phyloP scores from a whole-genome alignment of 495 filamentous ascomycete genomes.

The Aspergillus affinis region DNA sequence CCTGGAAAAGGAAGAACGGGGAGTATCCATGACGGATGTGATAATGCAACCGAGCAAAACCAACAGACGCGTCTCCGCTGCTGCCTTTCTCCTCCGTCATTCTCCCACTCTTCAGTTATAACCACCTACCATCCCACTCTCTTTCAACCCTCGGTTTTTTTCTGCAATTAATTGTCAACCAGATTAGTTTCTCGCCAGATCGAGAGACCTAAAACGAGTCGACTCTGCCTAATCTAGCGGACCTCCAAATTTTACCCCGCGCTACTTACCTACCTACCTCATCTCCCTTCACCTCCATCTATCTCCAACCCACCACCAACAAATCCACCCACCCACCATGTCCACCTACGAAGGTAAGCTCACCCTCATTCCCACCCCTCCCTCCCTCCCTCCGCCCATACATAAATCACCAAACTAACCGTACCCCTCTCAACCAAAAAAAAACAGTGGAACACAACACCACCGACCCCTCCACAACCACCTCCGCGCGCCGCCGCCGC shows the following conservation, averaged over 20 bases:
- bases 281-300: not conserved
- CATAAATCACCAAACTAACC: constrained; percentile 6
- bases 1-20: too few relatives aligned
- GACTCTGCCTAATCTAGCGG: too few relatives aligned
- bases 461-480: constrained; percentile 37
- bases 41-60: too few relatives aligned
- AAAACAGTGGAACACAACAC: constrained; percentile 80
- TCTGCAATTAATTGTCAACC: too few relatives aligned
- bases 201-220: too few relatives aligned
- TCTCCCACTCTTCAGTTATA: constrained; percentile 3
- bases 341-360: constrained; percentile 56
- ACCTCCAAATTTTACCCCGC: not conserved
- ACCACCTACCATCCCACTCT: constrained; percentile 2
- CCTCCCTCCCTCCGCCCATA: not conserved
- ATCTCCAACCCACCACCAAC: constrained; percentile 4
- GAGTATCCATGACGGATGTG: too few relatives aligned
- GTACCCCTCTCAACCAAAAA: not conserved
- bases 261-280: not conserved
- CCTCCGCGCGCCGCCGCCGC: constrained; percentile 50
- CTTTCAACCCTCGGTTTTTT: constrained; percentile 1
- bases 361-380: not conserved
- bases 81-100: constrained; percentile 10
- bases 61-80: constrained; percentile 12
- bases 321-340: constrained; percentile 35
- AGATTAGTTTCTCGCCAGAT: too few relatives aligned